Evolutionary conservation across 441 rosid genomes (phyloP), one percentile per base, ranked within the genome.

Genomic region (Populus hybrid): DNA sequence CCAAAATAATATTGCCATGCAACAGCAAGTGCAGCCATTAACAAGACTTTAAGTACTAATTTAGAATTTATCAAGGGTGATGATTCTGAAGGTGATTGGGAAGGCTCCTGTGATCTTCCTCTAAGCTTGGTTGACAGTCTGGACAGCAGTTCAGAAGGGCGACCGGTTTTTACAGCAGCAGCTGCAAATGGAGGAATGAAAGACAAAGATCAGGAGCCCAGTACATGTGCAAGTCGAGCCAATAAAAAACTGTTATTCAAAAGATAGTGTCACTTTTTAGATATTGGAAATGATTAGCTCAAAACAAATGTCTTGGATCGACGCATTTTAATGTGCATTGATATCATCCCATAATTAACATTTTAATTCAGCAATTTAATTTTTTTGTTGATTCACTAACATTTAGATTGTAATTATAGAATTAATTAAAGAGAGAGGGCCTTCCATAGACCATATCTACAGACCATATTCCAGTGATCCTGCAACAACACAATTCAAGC

Each of bases 1-100:
- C 46, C 46, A 40, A 40, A 10, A 40, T 40, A 40, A 40, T 86
- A 88, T 78, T 89, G 95, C 96, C 93, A 96, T 38, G 82, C 85
- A 24, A 91, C 79, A 8, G 96, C 97, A 67, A 89, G 75, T 61
- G 82, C 88, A 57, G 89, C 97, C 32, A 91, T 92, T 40, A 94
- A 75, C 46, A 89, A 34, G 73, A 96, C 80, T 82, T 88, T 94
- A 16, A 91, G 66, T 72, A 89, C 21, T 35, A 91, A 84, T 79
- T 88, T 96, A 21, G 78, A 80, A 78, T 76, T 88, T 11, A 89
- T 73, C 19, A 86, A 72, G 18, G 90, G 84, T 32, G 91, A 84
- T 66, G 82, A 73, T 38, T 80, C 76, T 19, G 72, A 72, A 0
- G 46, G 14, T 40, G 46, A 40, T 40, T 40, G 46, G 14, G 12